Evolutionary conservation across 1,284 basidiomycete genomes (phyloP).

Genomic region (Kalmanozyma brasiliensis): DNA sequence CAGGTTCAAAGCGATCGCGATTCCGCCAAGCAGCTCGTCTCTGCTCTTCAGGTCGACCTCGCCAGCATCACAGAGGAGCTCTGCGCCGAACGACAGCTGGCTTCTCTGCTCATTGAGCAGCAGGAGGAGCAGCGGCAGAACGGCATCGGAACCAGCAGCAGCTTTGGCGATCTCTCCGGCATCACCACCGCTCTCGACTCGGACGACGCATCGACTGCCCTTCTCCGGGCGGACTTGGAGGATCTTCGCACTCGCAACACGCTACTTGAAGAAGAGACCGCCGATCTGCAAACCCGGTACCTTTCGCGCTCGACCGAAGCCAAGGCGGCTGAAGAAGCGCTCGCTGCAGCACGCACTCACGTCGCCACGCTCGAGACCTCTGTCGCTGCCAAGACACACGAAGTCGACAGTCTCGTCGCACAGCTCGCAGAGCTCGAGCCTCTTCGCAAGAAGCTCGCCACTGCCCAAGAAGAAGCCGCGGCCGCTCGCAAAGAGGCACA

Average conservation of each 20-base stretch:
- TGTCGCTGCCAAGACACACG: conserved; percentile 27
- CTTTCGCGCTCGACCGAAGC: conserved; percentile 19
- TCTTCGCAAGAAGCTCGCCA: conserved; percentile 15
- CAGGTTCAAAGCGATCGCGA: conserved; percentile 48
- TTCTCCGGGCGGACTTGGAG: conserved; percentile 16
- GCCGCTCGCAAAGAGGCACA: conserved; percentile 22
- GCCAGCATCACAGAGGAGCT: conserved; percentile 27
- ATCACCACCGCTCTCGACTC: conserved; percentile 10
- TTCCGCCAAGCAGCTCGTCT: conserved; percentile 25
- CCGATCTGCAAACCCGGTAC: conserved; percentile 15
- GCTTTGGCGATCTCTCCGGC: conserved; percentile 16
- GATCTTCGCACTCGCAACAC: conserved; percentile 18
- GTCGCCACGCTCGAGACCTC: conserved; percentile 19
- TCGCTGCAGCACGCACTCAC: conserved; percentile 13
- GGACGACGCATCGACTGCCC: conserved; percentile 5
- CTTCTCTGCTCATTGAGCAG: conserved; percentile 14
- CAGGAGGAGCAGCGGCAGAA: conserved; percentile 16
- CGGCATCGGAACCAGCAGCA: conserved; percentile 3
- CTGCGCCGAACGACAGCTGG: conserved; percentile 26
- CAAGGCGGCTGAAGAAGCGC: conserved; percentile 32
- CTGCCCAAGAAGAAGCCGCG: conserved; percentile 16
- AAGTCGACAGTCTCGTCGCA: conserved; percentile 15
- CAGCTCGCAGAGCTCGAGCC: conserved; percentile 32
- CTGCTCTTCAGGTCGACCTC: conserved; percentile 18
- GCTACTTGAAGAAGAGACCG: conserved; percentile 19